Percentiles rank a stretch among this genome's conserved stretches.
These are phyloP conservation scores for Oryza glaberrima DNA, from an alignment of 176 grass and related monocot species.

Conservation along the genomic window DNA sequence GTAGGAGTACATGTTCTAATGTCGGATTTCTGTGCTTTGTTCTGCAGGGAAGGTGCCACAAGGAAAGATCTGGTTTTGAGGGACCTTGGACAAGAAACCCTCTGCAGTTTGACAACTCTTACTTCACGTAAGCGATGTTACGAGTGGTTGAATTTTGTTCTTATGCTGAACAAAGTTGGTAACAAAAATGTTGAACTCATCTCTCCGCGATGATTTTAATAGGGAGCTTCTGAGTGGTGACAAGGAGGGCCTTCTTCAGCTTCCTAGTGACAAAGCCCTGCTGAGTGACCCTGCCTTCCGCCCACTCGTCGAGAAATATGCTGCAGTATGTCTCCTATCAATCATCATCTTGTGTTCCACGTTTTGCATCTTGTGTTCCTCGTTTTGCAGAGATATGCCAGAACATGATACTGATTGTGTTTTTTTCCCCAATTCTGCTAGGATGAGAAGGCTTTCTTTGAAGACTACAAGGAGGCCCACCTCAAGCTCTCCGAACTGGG, in stretches of 20 bases:
- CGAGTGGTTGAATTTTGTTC: background rate
- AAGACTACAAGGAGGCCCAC: conserved; percentile 79
- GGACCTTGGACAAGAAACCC: conserved; percentile 80
- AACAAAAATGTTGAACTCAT: background rate
- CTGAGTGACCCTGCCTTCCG: conserved; percentile 74
- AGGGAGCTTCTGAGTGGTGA: conserved; percentile 93
- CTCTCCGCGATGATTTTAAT: background rate
- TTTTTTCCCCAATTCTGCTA: background rate
- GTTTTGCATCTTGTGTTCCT: background rate
- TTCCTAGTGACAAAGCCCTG: conserved; percentile 89
- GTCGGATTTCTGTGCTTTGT: background rate
- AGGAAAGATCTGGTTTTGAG: conserved; percentile 91
- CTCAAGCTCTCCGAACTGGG: conserved; percentile 91
- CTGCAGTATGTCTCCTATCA: conserved; percentile 49
- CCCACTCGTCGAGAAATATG: conserved; percentile 83
- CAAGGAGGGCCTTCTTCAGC: conserved; percentile 83
- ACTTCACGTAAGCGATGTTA: conserved; percentile 63
- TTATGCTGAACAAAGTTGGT: background rate
- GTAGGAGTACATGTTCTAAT: background rate
- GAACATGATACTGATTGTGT: background rate
- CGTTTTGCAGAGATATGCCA: background rate
- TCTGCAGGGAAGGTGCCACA: conserved; percentile 78
- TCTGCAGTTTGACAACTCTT: conserved; percentile 75
- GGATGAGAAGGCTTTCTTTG: conserved; percentile 96
- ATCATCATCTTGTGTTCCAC: background rate